Conservation (phyloP, 2,329 filamentous ascomycete species). For the Alternaria arbusti region DNA sequence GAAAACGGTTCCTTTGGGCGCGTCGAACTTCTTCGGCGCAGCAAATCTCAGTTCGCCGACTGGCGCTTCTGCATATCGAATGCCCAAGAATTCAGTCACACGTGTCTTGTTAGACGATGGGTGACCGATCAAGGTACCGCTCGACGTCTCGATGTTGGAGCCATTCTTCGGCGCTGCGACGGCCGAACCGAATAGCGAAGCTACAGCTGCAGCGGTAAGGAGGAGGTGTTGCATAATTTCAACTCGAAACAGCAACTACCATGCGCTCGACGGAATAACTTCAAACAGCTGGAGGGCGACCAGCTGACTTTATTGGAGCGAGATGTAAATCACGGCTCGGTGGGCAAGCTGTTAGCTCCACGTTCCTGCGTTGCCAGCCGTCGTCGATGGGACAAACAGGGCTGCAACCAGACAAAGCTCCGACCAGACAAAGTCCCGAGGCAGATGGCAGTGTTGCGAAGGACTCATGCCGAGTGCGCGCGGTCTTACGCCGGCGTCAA, state of each 20-base stretch:
- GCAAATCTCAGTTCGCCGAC: slow-evolving; percentile 43
- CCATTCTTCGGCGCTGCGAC: slow-evolving; percentile 5
- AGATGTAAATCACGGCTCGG: slow-evolving; percentile 7
- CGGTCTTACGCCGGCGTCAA: background rate
- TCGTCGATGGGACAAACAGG: background rate
- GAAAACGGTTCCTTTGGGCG: slow-evolving; percentile 26
- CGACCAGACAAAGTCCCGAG: slow-evolving; percentile 4
- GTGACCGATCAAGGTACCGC: slow-evolving; percentile 43
- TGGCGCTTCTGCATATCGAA: slow-evolving; percentile 45
- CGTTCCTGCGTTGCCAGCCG: slow-evolving; percentile 1
- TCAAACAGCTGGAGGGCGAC: background rate
- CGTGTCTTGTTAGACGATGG: slow-evolving; percentile 25
- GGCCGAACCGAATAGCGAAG: slow-evolving; percentile 13
- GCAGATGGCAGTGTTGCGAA: background rate
- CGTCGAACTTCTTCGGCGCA: slow-evolving; percentile 34
- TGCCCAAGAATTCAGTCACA: slow-evolving; percentile 45
- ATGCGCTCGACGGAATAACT: background rate
- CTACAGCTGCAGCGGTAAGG: slow-evolving; percentile 14
- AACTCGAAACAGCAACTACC: slow-evolving; percentile 7
- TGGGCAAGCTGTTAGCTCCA: slow-evolving; percentile 2
- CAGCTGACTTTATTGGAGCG: slow-evolving; percentile 6
- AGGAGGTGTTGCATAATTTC: slow-evolving; percentile 22
- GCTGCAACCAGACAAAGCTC: slow-evolving; percentile 2
- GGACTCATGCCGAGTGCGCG: background rate
- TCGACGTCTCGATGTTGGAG: slow-evolving; percentile 33